Conservation (phyloP, 805 yeast genomes). For the Nakazawaea ishiwadae region DNA sequence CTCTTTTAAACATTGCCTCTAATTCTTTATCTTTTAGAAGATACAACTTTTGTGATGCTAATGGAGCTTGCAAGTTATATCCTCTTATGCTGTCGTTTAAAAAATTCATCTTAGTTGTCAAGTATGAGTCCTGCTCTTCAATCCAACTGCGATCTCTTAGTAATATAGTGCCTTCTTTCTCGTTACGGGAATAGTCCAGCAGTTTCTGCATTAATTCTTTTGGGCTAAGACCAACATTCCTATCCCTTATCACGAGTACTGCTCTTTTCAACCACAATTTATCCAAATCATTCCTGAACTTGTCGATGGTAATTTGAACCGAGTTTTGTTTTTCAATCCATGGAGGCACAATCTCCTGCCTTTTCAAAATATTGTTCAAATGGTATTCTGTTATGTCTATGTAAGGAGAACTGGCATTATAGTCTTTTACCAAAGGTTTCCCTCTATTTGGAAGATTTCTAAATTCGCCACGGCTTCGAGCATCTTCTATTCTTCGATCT, state of each 20-base stretch:
- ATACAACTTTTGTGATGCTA: slow-evolving; percentile 54
- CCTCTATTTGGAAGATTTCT: slow-evolving; percentile 58
- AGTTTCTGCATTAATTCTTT: slow-evolving; percentile 17
- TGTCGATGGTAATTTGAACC: slow-evolving; percentile 41
- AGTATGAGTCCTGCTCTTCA: slow-evolving; percentile 23
- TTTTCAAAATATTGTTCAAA: slow-evolving; percentile 67
- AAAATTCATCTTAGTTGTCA: slow-evolving; percentile 29
- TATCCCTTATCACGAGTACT: slow-evolving; percentile 24
- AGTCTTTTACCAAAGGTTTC: slow-evolving; percentile 40
- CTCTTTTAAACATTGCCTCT: slow-evolving; percentile 30
- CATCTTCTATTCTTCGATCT: slow-evolving; percentile 70
- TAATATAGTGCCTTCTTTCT: slow-evolving; percentile 13
- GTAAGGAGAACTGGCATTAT: slow-evolving; percentile 44
- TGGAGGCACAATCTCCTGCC: slow-evolving; percentile 80
- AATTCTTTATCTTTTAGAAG: slow-evolving; percentile 40
- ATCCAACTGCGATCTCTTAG: slow-evolving; percentile 34
- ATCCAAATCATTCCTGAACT: slow-evolving; percentile 42
- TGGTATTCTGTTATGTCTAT: slow-evolving; percentile 71
- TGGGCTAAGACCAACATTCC: slow-evolving; percentile 16
- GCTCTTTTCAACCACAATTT: slow-evolving; percentile 33
- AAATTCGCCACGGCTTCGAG: slow-evolving; percentile 68
- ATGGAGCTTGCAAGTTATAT: slow-evolving; percentile 61
- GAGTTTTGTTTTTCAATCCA: slow-evolving; percentile 81
- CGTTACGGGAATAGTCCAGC: slow-evolving; percentile 18
- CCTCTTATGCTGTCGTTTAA: slow-evolving; percentile 50